Evolutionary conservation across 2,329 filamentous ascomycete genomes (phyloP).

Genomic region (Moelleriella libera): DNA sequence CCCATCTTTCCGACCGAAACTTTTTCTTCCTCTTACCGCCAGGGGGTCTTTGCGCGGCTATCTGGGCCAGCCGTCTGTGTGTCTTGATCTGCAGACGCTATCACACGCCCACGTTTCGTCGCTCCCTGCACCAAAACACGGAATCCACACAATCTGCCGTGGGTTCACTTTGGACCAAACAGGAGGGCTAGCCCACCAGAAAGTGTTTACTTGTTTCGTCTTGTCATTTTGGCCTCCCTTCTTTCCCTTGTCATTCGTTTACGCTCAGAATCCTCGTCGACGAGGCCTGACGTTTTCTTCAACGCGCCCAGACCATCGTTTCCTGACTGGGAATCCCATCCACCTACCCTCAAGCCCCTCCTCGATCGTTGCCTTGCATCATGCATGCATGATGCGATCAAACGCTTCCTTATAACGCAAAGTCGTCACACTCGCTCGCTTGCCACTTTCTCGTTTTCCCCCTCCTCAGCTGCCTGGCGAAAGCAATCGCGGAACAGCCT

Average conservation of each 20-base stretch:
- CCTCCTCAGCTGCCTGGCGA: neutral
- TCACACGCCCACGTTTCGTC: slow-evolving; percentile 1
- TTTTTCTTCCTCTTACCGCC: neutral
- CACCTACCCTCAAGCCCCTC: neutral
- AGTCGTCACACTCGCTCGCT: neutral
- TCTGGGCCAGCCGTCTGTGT: neutral
- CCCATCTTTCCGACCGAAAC: neutral
- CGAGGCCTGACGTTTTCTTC: neutral
- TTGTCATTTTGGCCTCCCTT: neutral
- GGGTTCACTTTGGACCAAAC: neutral
- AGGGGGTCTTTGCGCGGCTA: neutral
- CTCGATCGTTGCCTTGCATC: neutral
- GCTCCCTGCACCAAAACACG: slow-evolving; percentile 1
- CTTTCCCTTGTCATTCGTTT: neutral
- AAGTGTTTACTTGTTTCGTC: neutral
- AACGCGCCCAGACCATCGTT: neutral
- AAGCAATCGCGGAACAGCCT: neutral
- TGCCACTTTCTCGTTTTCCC: neutral
- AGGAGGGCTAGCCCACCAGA: neutral
- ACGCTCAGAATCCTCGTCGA: neutral
- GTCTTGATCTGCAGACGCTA: neutral
- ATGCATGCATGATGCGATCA: slow-evolving; percentile 3
- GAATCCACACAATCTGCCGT: neutral
- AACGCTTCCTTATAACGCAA: neutral
- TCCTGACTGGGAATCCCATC: neutral